Evolutionary conservation across 169 alveolate species (phyloP).

Genomic region (Babesia divergens): DNA sequence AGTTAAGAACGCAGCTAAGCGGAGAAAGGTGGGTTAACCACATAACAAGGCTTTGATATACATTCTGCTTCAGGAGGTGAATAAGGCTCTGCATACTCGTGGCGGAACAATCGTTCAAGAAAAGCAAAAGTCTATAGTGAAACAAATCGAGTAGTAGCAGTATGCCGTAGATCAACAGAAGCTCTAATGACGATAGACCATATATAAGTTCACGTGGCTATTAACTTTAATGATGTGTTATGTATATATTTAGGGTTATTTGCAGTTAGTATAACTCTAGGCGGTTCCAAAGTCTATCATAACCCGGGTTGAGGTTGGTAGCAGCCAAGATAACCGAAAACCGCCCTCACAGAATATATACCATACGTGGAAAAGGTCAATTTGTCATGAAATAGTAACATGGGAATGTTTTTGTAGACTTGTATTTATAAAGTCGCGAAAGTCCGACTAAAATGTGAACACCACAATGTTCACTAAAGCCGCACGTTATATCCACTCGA

Average conservation of each 20-base stretch:
- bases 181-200: neutral
- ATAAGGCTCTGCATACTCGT: slow-evolving; percentile 48
- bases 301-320: too few relatives aligned
- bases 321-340: too few relatives aligned
- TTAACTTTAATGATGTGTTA: neutral
- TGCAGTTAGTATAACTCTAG: too few relatives aligned
- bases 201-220: neutral
- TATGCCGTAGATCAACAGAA: neutral
- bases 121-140: slow-evolving; percentile 50
- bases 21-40: slow-evolving; percentile 45
- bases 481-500: too few relatives aligned
- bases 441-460: too few relatives aligned
- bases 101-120: slow-evolving; percentile 40
- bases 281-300: too few relatives aligned
- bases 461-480: too few relatives aligned
- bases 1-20: slow-evolving; percentile 47
- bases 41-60: neutral
- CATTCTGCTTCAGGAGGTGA: slow-evolving; percentile 39
- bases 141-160: slow-evolving; percentile 38
- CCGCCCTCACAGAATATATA: too few relatives aligned
- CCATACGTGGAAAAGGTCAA: too few relatives aligned
- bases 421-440: too few relatives aligned
- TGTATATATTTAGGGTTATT: neutral
- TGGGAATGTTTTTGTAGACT: too few relatives aligned
- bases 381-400: too few relatives aligned